Conservation (phyloP, 2,329 filamentous ascomycete species). For the Exutisphaerella laricina region DNA sequence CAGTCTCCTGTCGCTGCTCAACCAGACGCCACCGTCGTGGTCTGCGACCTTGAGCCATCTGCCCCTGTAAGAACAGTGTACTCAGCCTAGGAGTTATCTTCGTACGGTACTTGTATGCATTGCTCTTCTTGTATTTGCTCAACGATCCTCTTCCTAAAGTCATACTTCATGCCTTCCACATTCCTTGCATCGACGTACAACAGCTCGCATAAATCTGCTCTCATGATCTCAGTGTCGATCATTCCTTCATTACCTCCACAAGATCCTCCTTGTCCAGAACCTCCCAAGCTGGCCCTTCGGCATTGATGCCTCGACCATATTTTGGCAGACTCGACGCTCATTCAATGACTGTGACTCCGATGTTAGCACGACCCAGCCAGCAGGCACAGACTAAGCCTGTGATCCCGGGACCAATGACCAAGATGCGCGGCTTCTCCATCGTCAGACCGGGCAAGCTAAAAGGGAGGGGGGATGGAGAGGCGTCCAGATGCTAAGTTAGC, state of each 20-base stretch:
- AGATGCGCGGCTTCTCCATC: background rate
- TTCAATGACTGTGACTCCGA: conserved; percentile 8
- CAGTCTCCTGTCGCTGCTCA: conserved; percentile 5
- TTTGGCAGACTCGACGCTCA: conserved; percentile 6
- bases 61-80: background rate
- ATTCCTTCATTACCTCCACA: conserved; percentile 19
- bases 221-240: conserved; percentile 32
- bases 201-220: conserved; percentile 46
- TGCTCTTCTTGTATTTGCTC: background rate
- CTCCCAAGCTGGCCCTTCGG: conserved; percentile 20
- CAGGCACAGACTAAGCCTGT: background rate
- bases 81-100: background rate
- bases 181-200: conserved; percentile 31
- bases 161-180: background rate
- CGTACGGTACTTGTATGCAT: background rate
- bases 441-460: too few species aligned
- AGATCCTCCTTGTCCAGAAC: conserved; percentile 23
- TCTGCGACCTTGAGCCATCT: background rate
- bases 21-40: conserved; percentile 7
- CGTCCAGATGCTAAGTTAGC: too few species aligned
- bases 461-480: too few species aligned
- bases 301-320: conserved; percentile 24
- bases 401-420: background rate
- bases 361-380: background rate
- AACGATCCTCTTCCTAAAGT: background rate